Percentiles rank a stretch among this genome's conserved stretches.
phyloP scores from a whole-genome alignment of 75 land plant species.

The Selaginella tamariscina region DNA sequence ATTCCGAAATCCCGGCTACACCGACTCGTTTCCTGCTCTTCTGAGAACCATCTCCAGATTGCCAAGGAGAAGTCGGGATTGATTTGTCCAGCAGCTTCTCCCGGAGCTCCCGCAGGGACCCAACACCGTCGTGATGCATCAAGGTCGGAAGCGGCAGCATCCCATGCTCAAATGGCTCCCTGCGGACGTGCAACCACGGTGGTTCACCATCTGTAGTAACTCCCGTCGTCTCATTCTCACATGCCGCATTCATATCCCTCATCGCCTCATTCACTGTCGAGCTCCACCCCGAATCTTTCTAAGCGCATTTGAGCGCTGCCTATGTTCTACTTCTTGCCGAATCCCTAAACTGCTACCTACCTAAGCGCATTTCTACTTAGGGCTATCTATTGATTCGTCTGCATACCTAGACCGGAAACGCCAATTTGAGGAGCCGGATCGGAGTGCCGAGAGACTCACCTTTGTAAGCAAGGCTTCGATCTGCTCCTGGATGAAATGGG shows the following conservation, averaged over 20 bases:
- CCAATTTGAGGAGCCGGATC: too few species aligned
- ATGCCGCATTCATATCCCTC: not conserved
- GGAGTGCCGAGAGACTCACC: too few species aligned
- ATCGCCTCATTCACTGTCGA: not conserved
- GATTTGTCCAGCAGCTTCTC: constrained; percentile 35
- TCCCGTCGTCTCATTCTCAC: not conserved
- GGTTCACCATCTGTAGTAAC: constrained; percentile 16
- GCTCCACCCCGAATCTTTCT: not conserved
- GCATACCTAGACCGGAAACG: too few species aligned
- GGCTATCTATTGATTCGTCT: too few species aligned
- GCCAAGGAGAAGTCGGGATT: constrained; percentile 16
- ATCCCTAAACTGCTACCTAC: too few species aligned
- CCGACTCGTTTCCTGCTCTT: constrained; percentile 20
- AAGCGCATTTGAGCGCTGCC: too few species aligned
- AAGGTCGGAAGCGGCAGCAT: constrained; percentile 77
- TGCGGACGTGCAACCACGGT: constrained; percentile 50
- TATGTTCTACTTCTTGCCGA: not conserved
- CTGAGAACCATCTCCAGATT: constrained; percentile 9
- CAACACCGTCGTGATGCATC: constrained; percentile 54
- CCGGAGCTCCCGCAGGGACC: constrained; percentile 39
- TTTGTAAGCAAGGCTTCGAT: too few species aligned
- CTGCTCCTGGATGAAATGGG: too few species aligned
- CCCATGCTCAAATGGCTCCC: constrained; percentile 91
- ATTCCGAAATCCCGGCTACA: constrained; percentile 41
- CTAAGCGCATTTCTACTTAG: too few species aligned